A percentile compares a stretch with the other conserved stretches of the same genome.
phyloP scores from a whole-genome alignment of 169 alveolate species.

The Babesia ovata region DNA sequence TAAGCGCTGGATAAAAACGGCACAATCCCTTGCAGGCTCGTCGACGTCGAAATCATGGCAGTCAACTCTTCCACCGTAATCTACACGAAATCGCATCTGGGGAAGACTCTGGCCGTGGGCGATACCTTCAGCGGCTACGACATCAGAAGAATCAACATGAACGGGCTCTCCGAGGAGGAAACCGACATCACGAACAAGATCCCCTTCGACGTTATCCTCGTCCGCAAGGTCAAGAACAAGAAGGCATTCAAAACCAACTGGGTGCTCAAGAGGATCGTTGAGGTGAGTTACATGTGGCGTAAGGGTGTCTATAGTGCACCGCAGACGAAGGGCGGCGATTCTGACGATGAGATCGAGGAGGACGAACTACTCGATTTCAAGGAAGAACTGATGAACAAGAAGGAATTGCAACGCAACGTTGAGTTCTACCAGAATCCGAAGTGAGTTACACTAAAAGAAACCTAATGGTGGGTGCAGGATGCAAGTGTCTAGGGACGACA shows the following conservation, averaged over 20 bases:
- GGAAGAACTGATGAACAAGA: conserved; percentile 58
- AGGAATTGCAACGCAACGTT: conserved; percentile 62
- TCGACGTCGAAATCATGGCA: conserved; percentile 67
- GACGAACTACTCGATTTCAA: conserved; percentile 67
- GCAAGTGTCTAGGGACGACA: not conserved
- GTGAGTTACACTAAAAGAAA: conserved; percentile 11
- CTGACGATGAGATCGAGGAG: conserved; percentile 63
- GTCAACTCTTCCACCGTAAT: conserved; percentile 56
- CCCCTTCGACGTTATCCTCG: conserved; percentile 67
- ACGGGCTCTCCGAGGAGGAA: conserved; percentile 66
- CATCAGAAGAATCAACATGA: conserved; percentile 58
- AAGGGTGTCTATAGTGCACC: not conserved
- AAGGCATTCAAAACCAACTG: conserved; percentile 39
- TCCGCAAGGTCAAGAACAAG: conserved; percentile 53
- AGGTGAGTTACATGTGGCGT: conserved; percentile 7
- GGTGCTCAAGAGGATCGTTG: conserved; percentile 65
- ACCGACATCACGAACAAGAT: conserved; percentile 50
- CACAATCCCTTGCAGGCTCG: conserved; percentile 28
- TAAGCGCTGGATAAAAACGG: not conserved
- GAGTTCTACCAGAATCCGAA: conserved; percentile 67
- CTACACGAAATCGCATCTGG: conserved; percentile 68
- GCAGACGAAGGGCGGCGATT: conserved; percentile 37
- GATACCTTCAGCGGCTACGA: conserved; percentile 65
- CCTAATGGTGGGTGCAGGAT: conserved; percentile 6
- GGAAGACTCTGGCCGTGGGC: conserved; percentile 52